phyloP scores from a whole-genome alignment of 2,329 filamentous ascomycete genomes.

The Sporothrix luriei region DNA sequence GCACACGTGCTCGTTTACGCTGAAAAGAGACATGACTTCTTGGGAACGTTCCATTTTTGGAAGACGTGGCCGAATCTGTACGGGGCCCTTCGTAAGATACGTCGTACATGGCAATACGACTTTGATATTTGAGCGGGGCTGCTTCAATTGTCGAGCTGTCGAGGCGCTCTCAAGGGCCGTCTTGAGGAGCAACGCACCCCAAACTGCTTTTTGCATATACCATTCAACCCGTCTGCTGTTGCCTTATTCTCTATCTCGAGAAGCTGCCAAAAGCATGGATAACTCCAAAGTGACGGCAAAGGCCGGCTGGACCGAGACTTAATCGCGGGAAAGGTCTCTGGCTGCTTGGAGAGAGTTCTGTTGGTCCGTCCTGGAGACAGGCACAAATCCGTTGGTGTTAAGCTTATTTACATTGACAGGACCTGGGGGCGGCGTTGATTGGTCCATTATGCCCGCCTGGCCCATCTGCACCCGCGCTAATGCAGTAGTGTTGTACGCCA shows the following conservation, averaged over 20 bases:
- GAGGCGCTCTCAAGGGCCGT: background rate
- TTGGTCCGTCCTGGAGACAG: background rate
- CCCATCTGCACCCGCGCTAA: background rate
- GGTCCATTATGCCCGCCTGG: background rate
- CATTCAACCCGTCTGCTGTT: background rate
- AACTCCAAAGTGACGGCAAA: background rate
- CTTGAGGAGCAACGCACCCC: background rate
- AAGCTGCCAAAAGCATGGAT: background rate
- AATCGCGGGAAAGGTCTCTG: slow-evolving; percentile 1
- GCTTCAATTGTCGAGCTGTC: background rate
- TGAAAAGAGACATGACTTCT: background rate
- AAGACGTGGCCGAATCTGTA: background rate
- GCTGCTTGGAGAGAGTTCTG: background rate
- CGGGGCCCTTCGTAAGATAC: no score
- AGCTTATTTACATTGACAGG: background rate
- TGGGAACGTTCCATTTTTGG: background rate
- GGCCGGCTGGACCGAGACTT: background rate
- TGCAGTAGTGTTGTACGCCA: background rate
- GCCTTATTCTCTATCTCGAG: background rate
- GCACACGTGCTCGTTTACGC: background rate
- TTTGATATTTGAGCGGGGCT: background rate
- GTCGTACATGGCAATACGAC: background rate
- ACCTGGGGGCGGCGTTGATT: background rate
- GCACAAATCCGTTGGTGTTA: slow-evolving; percentile 1
- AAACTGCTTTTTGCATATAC: background rate